phyloP scores from a whole-genome alignment of 352 stramenopile genomes.

The Thalassiosira livingstoniorum region DNA sequence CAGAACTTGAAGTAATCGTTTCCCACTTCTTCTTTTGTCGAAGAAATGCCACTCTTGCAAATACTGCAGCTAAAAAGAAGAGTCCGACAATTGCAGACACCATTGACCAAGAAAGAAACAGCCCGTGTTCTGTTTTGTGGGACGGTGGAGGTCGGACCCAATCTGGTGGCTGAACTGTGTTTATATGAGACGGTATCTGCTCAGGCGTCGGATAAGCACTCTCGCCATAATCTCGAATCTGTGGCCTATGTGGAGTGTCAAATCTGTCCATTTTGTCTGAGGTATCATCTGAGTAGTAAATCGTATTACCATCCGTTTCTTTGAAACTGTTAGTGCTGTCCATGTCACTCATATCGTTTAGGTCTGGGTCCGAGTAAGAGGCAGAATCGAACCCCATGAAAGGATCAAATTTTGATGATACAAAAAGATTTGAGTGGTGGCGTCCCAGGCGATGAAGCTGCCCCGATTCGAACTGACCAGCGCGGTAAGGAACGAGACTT shows the following conservation, averaged over 20 bases:
- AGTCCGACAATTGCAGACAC: slow-evolving; percentile 48
- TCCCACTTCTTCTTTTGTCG: slow-evolving; percentile 64
- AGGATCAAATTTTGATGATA: slow-evolving; percentile 48
- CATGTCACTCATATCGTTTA: too few species aligned
- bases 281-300: too few species aligned
- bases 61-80: slow-evolving; percentile 42
- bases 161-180: too few species aligned
- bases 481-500: slow-evolving; percentile 45
- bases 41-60: slow-evolving; percentile 58
- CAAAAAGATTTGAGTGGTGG: slow-evolving; percentile 54
- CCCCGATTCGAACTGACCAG: slow-evolving; percentile 30
- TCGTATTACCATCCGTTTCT: too few species aligned
- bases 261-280: background rate
- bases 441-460: slow-evolving; percentile 41
- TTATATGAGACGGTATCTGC: slow-evolving; percentile 5
- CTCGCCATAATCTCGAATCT: background rate
- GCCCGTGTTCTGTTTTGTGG: slow-evolving; percentile 59
- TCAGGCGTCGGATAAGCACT: background rate
- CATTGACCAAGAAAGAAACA: slow-evolving; percentile 72
- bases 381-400: slow-evolving; percentile 17
- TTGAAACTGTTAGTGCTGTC: too few species aligned
- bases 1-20: slow-evolving; percentile 47
- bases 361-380: slow-evolving; percentile 23
- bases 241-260: background rate
- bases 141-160: slow-evolving; percentile 15